Percentiles rank a stretch among this genome's conserved stretches.
Conservation (phyloP, 2,329 filamentous ascomycete species). For the Grosmannia serpens region DNA sequence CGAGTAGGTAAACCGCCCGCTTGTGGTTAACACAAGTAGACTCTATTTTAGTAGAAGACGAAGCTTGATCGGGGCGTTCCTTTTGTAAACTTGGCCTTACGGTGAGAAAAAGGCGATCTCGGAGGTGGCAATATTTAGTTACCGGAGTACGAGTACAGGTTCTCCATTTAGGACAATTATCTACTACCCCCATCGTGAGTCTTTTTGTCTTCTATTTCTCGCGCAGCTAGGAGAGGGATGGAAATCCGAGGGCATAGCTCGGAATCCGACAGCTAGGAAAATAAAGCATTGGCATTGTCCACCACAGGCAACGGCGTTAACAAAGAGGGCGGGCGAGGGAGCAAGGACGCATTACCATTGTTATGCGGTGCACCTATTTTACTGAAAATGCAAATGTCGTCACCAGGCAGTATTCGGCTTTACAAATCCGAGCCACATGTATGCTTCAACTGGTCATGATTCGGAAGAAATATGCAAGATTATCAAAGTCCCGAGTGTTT, state of each 20-base stretch:
- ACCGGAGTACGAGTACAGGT: not conserved
- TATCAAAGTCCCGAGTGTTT: constrained; percentile 9
- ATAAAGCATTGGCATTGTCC: not conserved
- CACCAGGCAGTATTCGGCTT: not conserved
- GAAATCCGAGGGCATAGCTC: not conserved
- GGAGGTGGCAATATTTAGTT: not conserved
- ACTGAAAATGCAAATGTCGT: too few relatives aligned
- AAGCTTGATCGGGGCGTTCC: not conserved
- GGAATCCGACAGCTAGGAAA: not conserved
- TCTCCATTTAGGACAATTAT: not conserved
- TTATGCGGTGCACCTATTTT: too few relatives aligned
- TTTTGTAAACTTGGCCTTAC: not conserved
- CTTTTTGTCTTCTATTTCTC: not conserved
- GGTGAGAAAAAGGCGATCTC: not conserved
- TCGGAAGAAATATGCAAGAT: constrained; percentile 10
- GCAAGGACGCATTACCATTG: too few relatives aligned
- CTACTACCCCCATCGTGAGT: not conserved
- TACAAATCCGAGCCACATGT: not conserved
- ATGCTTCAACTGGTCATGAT: too few relatives aligned
- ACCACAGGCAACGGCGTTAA: not conserved
- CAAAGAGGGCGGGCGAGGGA: too few relatives aligned
- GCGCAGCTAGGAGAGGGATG: not conserved
- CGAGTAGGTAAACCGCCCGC: not conserved
- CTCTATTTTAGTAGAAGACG: not conserved
- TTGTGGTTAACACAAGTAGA: not conserved